A percentile compares a stretch with the other conserved stretches of the same genome.
Conservation (phyloP, 2,329 filamentous ascomycete species). For the Ceratocystis cubensis region DNA sequence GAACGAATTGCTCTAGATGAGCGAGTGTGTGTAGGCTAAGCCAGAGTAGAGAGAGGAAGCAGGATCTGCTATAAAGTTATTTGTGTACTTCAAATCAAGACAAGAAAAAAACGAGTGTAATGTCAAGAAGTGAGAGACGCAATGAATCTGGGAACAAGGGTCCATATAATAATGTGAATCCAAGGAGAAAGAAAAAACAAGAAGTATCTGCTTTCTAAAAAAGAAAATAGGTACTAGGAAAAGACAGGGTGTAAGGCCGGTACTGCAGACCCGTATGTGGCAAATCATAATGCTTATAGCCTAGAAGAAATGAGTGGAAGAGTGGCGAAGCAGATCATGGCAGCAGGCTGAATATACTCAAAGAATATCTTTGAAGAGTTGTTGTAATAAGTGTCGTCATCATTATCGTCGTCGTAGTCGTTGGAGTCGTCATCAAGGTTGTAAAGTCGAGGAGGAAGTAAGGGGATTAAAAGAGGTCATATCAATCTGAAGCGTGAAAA, state of each 20-base stretch:
- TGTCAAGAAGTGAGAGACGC: neutral
- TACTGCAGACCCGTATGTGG: neutral
- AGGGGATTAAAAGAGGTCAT: constrained; percentile 3
- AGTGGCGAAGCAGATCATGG: neutral
- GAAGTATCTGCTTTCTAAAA: neutral
- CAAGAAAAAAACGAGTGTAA: neutral
- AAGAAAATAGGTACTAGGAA: neutral
- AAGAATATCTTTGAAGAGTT: neutral
- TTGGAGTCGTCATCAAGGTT: constrained; percentile 9
- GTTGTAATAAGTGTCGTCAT: constrained; percentile 13
- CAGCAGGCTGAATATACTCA: neutral
- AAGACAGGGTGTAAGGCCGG: neutral
- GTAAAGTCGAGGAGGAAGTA: neutral
- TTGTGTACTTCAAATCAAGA: neutral
- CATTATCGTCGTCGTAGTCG: constrained; percentile 10
- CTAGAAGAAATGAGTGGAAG: neutral
- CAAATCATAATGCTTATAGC: neutral
- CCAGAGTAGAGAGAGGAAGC: neutral
- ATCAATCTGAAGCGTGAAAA: constrained; percentile 7
- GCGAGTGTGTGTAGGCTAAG: neutral
- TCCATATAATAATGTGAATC: neutral
- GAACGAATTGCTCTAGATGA: neutral
- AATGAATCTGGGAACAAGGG: neutral
- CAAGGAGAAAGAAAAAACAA: neutral
- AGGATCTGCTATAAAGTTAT: neutral